These are phyloP conservation scores for Pseudogymnoascus sp. DNA, from an alignment of 2,329 filamentous ascomycete genomes.

Conservation along the genomic window DNA sequence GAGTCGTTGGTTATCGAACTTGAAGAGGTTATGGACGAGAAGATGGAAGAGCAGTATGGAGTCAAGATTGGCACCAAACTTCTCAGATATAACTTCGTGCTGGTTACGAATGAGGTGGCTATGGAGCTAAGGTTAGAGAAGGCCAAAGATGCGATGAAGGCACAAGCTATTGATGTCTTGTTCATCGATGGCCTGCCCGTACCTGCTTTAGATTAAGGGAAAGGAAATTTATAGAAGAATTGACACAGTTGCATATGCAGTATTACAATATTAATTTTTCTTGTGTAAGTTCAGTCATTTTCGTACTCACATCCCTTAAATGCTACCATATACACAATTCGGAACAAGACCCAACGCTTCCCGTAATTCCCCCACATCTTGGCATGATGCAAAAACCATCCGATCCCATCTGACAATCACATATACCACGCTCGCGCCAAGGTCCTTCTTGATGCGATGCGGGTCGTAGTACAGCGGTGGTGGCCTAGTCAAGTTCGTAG, in stretches of 20 bases:
- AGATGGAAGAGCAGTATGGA: conserved; percentile 52
- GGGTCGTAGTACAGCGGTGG: conserved; percentile 26
- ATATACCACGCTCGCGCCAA: conserved; percentile 21
- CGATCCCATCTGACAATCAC: conserved; percentile 30
- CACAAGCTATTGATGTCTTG: not conserved
- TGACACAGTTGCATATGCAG: too few species aligned
- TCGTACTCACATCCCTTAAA: too few species aligned
- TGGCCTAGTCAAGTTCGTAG: not conserved
- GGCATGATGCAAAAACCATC: conserved; percentile 30
- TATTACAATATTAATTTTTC: too few species aligned
- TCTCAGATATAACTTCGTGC: conserved; percentile 68
- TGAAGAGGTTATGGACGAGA: conserved; percentile 39
- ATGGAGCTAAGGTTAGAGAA: conserved; percentile 43
- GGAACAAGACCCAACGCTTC: not conserved
- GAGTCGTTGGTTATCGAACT: conserved; percentile 65
- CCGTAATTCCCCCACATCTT: conserved; percentile 19
- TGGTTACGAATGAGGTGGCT: conserved; percentile 66
- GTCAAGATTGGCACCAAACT: conserved; percentile 57
- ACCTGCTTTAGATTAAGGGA: not conserved
- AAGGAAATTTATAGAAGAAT: not conserved
- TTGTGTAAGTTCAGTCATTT: too few species aligned
- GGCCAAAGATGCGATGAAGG: not conserved
- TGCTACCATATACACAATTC: too few species aligned
- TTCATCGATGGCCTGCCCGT: not conserved
- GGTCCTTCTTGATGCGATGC: conserved; percentile 21